Conservation (phyloP, 352 stramenopile genomes). For the Phytophthora hybrid region DNA sequence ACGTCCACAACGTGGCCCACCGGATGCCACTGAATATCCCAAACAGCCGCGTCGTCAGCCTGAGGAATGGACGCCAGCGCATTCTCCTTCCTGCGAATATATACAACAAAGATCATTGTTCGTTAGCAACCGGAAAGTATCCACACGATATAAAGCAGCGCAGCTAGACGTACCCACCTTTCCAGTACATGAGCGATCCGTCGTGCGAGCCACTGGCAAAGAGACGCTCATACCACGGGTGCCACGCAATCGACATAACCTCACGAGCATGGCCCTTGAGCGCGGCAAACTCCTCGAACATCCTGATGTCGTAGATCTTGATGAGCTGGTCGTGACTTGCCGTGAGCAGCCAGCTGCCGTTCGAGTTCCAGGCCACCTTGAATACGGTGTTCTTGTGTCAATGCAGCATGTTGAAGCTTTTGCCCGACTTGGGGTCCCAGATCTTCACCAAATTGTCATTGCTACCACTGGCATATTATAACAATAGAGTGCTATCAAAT, state of each 20-base stretch:
- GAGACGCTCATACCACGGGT: slow-evolving; percentile 96
- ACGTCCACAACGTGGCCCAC: slow-evolving; percentile 96
- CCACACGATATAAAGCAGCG: background rate
- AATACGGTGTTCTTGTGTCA: slow-evolving; percentile 99
- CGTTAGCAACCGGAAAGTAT: background rate
- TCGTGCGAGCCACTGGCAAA: slow-evolving; percentile 98
- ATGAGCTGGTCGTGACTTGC: slow-evolving; percentile 98
- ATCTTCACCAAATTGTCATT: slow-evolving; percentile 99
- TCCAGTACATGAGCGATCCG: slow-evolving; percentile 98
- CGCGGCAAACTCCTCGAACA: slow-evolving; percentile 95
- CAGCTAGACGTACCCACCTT: slow-evolving; percentile 83
- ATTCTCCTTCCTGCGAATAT: slow-evolving; percentile 74
- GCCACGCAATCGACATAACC: slow-evolving; percentile 97
- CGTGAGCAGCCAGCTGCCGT: slow-evolving; percentile 98
- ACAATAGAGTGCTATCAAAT: no score
- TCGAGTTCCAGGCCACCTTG: slow-evolving; percentile 97
- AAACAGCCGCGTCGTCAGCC: slow-evolving; percentile 97
- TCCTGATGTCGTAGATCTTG: slow-evolving; percentile 99
- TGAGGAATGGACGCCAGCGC: slow-evolving; percentile 87
- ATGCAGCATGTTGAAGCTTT: slow-evolving; percentile 95
- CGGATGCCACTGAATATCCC: slow-evolving; percentile 98
- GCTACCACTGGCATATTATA: slow-evolving; percentile 93
- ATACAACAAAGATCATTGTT: slow-evolving; percentile 10
- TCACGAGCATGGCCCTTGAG: slow-evolving; percentile 97
- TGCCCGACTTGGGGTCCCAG: slow-evolving; percentile 96